A percentile compares a stretch with the other conserved stretches of the same genome.
Evolutionary conservation across 805 yeast genomes (phyloP).

Genomic region (Blastobotrys muscicola): DNA sequence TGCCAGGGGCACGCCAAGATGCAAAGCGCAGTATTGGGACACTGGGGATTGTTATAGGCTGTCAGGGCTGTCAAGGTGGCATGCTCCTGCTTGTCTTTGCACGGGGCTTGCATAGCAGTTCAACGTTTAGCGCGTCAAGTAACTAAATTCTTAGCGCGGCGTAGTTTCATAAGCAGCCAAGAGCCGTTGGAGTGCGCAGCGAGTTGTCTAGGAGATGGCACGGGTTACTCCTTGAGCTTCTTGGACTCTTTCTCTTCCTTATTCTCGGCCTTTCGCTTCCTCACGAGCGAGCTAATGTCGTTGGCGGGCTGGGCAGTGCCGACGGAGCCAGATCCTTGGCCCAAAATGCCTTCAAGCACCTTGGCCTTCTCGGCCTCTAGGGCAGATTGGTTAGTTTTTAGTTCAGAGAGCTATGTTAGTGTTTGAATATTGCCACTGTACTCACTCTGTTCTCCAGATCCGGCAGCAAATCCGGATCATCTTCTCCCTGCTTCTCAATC

Average conservation of each 20-base stretch:
- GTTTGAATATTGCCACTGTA: not conserved
- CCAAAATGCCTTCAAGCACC: slow-evolving; percentile 16
- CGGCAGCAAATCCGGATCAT: slow-evolving; percentile 26
- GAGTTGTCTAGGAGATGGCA: not conserved
- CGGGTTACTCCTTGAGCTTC: not conserved
- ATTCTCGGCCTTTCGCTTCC: slow-evolving; percentile 11
- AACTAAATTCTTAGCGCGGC: too few relatives aligned
- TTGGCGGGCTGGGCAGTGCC: slow-evolving; percentile 16
- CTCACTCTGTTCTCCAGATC: slow-evolving; percentile 25
- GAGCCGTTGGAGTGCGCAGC: not conserved
- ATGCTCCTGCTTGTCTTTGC: too few relatives aligned
- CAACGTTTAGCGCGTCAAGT: too few relatives aligned
- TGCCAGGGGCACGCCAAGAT: too few relatives aligned
- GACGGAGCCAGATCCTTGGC: slow-evolving; percentile 5
- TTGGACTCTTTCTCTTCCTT: not conserved
- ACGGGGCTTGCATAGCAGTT: too few relatives aligned
- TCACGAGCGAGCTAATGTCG: slow-evolving; percentile 23
- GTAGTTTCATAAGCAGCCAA: too few relatives aligned
- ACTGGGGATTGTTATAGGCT: too few relatives aligned
- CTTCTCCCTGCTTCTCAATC: slow-evolving; percentile 30
- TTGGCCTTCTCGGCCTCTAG: slow-evolving; percentile 9
- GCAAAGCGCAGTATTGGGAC: too few relatives aligned
- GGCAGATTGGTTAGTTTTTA: slow-evolving; percentile 6
- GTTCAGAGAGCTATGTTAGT: slow-evolving; percentile 12
- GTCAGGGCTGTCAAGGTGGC: too few relatives aligned